Conservation (phyloP, 2,329 filamentous ascomycete genomes). For the Fusarium nisikadoi region DNA sequence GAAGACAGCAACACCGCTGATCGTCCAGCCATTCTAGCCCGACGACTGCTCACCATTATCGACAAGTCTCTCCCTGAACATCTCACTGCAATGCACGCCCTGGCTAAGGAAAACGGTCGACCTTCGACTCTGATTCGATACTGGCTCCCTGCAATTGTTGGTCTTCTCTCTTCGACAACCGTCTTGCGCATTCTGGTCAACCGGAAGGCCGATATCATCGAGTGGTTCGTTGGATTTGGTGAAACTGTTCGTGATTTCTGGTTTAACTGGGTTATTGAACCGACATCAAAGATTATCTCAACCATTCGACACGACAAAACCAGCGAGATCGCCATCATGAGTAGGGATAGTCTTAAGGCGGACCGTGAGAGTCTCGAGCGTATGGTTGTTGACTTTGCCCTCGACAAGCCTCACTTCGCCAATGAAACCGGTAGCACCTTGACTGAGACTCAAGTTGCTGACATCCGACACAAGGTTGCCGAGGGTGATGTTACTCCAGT, state of each 20-base stretch:
- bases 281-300: conserved; percentile 81
- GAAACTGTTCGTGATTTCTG: conserved; percentile 88
- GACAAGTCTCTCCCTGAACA: conserved; percentile 75
- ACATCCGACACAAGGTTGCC: conserved; percentile 81
- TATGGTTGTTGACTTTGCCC: conserved; percentile 97
- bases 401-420: conserved; percentile 77
- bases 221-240: conserved; percentile 84
- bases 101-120: conserved; percentile 75
- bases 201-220: conserved; percentile 77
- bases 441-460: conserved; percentile 74
- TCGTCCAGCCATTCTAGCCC: conserved; percentile 70
- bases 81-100: conserved; percentile 61
- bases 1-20: conserved; percentile 57
- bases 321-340: conserved; percentile 97
- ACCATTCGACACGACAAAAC: conserved; percentile 94
- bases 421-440: conserved; percentile 60
- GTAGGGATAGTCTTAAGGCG: conserved; percentile 87
- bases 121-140: conserved; percentile 83
- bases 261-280: conserved; percentile 95
- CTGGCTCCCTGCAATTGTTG: conserved; percentile 80
- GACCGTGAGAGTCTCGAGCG: conserved; percentile 93
- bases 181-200: conserved; percentile 82
- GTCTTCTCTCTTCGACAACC: conserved; percentile 86
- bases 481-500: conserved; percentile 95
- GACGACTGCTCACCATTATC: conserved; percentile 76